Evolutionary conservation across 129 eudicot species (phyloP).

Genomic region (sunflower (Helianthus annuus)): DNA sequence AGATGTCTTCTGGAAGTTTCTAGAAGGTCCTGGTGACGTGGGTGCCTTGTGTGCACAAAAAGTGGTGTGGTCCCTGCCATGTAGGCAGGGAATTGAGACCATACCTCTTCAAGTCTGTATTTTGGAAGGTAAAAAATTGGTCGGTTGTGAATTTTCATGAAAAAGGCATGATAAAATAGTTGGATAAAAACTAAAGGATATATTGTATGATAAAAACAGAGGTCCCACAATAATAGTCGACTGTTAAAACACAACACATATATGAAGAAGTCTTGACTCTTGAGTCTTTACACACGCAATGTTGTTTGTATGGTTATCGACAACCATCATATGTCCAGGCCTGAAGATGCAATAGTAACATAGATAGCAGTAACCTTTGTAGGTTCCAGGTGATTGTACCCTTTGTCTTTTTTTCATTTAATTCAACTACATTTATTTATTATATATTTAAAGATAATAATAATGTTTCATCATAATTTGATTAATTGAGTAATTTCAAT

Average conservation of each 20-base stretch:
- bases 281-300: conserved; percentile 9
- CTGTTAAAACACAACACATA: background rate
- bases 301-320: background rate
- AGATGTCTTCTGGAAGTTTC: no score
- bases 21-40: no score
- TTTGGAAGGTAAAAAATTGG: no score
- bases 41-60: no score
- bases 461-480: background rate
- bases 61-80: no score
- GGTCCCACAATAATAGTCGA: background rate
- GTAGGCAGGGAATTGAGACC: no score
- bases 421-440: background rate
- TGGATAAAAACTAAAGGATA: no score
- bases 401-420: conserved; percentile 2
- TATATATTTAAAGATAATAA: no score
- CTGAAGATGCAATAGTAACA: conserved; percentile 7
- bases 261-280: background rate
- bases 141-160: no score
- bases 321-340: background rate
- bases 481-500: background rate
- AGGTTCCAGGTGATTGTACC: conserved; percentile 14
- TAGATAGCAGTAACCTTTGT: conserved; percentile 2
- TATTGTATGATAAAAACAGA: no score
- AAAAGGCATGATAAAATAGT: no score
- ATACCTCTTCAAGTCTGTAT: no score